These are phyloP conservation scores for Eugenia klotzschiana DNA, from an alignment of 441 rosid genomes.

Conservation along the genomic window DNA sequence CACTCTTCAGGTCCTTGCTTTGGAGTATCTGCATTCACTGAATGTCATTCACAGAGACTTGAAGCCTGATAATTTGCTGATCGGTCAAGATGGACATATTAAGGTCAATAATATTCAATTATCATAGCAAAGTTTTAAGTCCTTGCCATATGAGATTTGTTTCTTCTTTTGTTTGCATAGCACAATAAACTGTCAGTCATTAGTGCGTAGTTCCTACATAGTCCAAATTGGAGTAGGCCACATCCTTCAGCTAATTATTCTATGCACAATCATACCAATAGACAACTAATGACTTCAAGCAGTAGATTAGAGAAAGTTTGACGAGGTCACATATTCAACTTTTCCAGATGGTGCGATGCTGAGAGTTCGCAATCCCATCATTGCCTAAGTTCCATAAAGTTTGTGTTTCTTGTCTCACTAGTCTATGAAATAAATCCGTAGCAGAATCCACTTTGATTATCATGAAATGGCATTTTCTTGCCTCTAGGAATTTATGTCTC, in stretches of 20 bases:
- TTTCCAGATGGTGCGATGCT: background rate
- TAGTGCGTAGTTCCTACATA: background rate
- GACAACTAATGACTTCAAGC: background rate
- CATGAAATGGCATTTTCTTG: background rate
- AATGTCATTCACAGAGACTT: constrained; percentile 93
- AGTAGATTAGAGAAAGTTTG: background rate
- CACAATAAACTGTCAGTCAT: background rate
- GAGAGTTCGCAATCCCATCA: background rate
- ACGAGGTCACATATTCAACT: background rate
- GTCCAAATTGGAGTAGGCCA: background rate
- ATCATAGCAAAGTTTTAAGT: background rate
- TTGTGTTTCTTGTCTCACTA: background rate
- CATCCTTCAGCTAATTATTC: background rate
- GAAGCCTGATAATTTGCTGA: constrained; percentile 97
- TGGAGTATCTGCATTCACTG: constrained; percentile 93
- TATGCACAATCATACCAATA: background rate
- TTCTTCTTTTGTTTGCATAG: background rate
- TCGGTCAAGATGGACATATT: constrained; percentile 93
- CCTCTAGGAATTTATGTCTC: background rate
- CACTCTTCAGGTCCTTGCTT: constrained; percentile 73
- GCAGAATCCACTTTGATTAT: background rate
- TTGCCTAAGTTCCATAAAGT: background rate
- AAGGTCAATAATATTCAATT: constrained; percentile 44
- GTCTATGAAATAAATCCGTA: background rate
- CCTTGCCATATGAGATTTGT: background rate